Percentiles rank a stretch among this genome's conserved stretches.
These are phyloP conservation scores for Pyronema omphalodes DNA, from an alignment of 495 filamentous ascomycete genomes.

Conservation along the genomic window DNA sequence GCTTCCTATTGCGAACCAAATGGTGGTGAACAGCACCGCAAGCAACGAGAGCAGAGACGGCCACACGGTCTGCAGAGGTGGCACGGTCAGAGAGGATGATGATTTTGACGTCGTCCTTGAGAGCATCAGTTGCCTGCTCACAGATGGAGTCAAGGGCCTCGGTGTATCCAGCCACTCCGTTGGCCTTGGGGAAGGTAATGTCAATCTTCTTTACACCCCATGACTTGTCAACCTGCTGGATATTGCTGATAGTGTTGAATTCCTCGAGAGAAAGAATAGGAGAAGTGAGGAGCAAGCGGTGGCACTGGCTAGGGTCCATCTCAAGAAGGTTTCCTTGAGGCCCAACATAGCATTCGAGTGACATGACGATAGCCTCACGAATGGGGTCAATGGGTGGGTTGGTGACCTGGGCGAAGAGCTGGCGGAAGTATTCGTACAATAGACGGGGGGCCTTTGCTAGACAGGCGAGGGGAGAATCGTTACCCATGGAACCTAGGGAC, in stretches of 20 bases:
- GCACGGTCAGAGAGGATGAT: conserved; percentile 84
- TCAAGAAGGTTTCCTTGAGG: conserved; percentile 94
- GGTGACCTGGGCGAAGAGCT: conserved; percentile 97
- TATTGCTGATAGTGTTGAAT: conserved; percentile 76
- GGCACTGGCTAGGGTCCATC: conserved; percentile 83
- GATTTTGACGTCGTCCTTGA: conserved; percentile 69
- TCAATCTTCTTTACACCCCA: conserved; percentile 95
- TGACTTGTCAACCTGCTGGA: conserved; percentile 50
- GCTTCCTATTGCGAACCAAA: conserved; percentile 91
- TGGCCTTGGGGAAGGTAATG: conserved; percentile 80
- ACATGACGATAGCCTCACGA: conserved; percentile 98
- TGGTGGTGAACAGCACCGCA: conserved; percentile 96
- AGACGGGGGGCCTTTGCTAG: conserved; percentile 76
- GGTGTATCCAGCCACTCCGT: conserved; percentile 73
- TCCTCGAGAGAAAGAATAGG: conserved; percentile 82
- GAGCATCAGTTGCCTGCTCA: conserved; percentile 64
- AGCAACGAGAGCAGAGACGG: conserved; percentile 76
- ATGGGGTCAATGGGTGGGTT: conserved; percentile 99
- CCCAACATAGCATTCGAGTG: conserved; percentile 89
- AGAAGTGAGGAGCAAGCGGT: conserved; percentile 68
- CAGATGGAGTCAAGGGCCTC: conserved; percentile 82
- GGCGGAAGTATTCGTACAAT: conserved; percentile 94
- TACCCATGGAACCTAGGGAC: conserved; percentile 98
- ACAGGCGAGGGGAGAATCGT: conserved; percentile 89
- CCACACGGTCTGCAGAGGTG: conserved; percentile 63